phyloP scores from a whole-genome alignment of 805 yeast species.

The Candida railenensis region DNA sequence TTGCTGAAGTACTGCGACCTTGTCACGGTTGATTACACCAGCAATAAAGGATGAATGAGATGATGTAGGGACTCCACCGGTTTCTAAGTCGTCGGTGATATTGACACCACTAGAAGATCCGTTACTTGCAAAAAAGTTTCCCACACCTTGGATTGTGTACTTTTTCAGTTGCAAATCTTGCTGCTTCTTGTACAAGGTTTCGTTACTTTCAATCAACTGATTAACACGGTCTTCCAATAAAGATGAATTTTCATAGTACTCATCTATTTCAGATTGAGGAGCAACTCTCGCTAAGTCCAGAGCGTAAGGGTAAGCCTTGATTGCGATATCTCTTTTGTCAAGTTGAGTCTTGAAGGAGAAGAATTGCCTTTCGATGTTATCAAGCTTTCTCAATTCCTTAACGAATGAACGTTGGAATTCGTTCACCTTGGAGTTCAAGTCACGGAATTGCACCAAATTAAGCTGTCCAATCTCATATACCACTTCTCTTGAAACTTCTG shows the following conservation, averaged over 20 bases:
- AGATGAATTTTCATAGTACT: constrained; percentile 58
- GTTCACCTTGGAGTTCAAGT: constrained; percentile 71
- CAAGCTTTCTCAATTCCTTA: constrained; percentile 77
- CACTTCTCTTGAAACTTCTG: constrained; percentile 84
- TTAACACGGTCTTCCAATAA: constrained; percentile 70
- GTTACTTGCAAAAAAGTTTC: constrained; percentile 33
- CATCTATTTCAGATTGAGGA: constrained; percentile 67
- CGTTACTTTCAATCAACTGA: constrained; percentile 69
- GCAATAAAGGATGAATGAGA: constrained; percentile 51
- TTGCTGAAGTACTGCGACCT: constrained; percentile 69
- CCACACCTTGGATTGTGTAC: constrained; percentile 41
- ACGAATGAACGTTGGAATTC: constrained; percentile 91
- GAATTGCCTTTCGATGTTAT: constrained; percentile 83
- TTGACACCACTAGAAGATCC: constrained; percentile 23
- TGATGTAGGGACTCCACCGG: constrained; percentile 22
- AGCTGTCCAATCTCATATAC: constrained; percentile 84
- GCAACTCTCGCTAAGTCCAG: constrained; percentile 22
- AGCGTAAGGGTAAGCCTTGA: constrained; percentile 26
- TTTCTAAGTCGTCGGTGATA: constrained; percentile 34
- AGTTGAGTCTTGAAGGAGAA: constrained; percentile 46
- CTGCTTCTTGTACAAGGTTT: constrained; percentile 60
- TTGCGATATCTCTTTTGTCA: constrained; percentile 44
- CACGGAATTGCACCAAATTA: constrained; percentile 85
- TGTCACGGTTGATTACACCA: constrained; percentile 78
- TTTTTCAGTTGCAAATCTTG: constrained; percentile 70